A percentile compares a stretch with the other conserved stretches of the same genome.
These are phyloP conservation scores for Diaporthe destruens DNA, from an alignment of 2,329 filamentous ascomycete genomes.

Conservation along the genomic window DNA sequence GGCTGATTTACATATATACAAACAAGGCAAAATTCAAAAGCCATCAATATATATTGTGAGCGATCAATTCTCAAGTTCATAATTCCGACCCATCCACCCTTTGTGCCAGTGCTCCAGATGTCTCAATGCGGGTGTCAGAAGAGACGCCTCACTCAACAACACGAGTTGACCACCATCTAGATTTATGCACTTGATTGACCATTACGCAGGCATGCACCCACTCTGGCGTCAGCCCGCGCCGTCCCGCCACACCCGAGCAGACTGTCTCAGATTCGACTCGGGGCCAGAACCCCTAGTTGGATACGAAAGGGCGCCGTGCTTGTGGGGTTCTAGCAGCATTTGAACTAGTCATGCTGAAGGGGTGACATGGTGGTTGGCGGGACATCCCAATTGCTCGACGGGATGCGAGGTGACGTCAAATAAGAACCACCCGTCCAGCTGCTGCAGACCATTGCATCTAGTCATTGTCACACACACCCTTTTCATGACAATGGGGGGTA, in stretches of 20 bases:
- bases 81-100: no score
- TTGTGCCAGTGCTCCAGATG: not conserved
- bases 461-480: constrained; percentile 14
- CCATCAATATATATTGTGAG: not conserved
- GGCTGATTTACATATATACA: constrained; percentile 12
- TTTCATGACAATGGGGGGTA: not conserved
- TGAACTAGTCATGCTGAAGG: constrained; percentile 29
- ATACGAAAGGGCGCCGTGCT: constrained; percentile 10
- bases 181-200: no score
- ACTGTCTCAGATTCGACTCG: not conserved
- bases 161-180: no score
- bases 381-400: constrained; percentile 24
- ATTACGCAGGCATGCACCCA: not conserved
- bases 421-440: not conserved
- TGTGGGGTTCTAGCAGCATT: constrained; percentile 14
- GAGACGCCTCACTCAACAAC: not conserved
- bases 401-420: constrained; percentile 29
- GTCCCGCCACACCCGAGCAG: not conserved
- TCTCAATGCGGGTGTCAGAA: not conserved
- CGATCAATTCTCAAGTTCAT: no score
- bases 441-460: constrained; percentile 5
- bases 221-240: not conserved
- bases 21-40: not conserved
- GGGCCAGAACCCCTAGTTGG: not conserved
- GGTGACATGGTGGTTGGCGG: constrained; percentile 18